These are phyloP conservation scores for Keqinozyma sinolaborantium DNA, from an alignment of 1,139 yeast species.

Conservation along the genomic window DNA sequence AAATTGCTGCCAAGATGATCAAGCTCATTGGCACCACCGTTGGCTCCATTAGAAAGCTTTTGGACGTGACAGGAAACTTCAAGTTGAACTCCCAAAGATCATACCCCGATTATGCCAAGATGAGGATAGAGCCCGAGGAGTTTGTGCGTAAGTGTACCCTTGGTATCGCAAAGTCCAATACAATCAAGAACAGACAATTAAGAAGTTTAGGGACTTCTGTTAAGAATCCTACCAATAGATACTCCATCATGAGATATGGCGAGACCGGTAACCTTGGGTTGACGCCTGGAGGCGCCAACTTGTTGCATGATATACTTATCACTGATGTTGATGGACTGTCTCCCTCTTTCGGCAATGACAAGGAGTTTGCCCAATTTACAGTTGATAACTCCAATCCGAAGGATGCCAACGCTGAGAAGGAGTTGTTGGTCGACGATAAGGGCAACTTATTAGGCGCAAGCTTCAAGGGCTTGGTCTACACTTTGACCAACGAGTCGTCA, in stretches of 20 bases:
- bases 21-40: constrained; percentile 49
- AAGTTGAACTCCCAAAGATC: constrained; percentile 60
- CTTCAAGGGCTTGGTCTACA: constrained; percentile 66
- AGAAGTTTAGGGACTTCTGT: constrained; percentile 9
- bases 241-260: constrained; percentile 61
- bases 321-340: constrained; percentile 35
- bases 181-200: constrained; percentile 21
- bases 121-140: constrained; percentile 58
- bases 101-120: constrained; percentile 66
- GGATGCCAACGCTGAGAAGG: constrained; percentile 30
- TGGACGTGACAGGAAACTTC: constrained; percentile 67
- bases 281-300: constrained; percentile 57
- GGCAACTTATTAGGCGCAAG: constrained; percentile 75
- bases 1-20: constrained; percentile 63
- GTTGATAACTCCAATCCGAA: constrained; percentile 11
- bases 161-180: constrained; percentile 51
- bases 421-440: constrained; percentile 42
- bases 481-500: constrained; percentile 68
- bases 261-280: constrained; percentile 49
- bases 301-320: constrained; percentile 45
- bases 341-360: constrained; percentile 40
- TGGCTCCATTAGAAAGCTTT: constrained; percentile 38
- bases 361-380: constrained; percentile 38
- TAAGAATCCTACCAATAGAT: constrained; percentile 34
- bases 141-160: constrained; percentile 61